Conservation (phyloP, 306 rosid species). For the Lathyrus aphaca region DNA sequence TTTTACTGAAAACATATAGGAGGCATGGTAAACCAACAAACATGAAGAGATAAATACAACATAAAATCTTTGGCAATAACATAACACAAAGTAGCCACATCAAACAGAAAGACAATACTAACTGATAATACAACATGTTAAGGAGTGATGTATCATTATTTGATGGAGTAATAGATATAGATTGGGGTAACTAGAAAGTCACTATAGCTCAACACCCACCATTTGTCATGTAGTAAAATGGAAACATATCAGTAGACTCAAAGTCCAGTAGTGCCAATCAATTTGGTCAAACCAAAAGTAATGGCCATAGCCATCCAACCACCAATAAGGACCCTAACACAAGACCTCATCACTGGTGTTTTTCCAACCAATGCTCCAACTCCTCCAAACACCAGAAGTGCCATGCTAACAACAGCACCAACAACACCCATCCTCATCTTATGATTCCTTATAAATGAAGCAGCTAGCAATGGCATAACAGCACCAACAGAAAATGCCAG, state of each 20-base stretch:
- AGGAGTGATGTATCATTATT: neutral
- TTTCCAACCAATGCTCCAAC: conserved; percentile 63
- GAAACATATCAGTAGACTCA: neutral
- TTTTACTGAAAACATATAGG: neutral
- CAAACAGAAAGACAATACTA: neutral
- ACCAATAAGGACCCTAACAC: conserved; percentile 60
- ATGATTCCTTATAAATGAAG: conserved; percentile 51
- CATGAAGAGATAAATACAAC: neutral
- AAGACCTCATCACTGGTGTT: conserved; percentile 54
- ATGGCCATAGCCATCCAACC: conserved; percentile 85
- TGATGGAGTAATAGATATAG: too few species aligned
- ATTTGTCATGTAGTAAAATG: too few species aligned
- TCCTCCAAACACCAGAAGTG: conserved; percentile 59
- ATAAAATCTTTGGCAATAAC: neutral
- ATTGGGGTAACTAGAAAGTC: too few species aligned
- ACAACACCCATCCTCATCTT: conserved; percentile 55
- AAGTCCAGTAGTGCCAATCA: conserved; percentile 46
- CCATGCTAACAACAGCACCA: conserved; percentile 47
- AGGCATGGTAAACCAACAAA: neutral
- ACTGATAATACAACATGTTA: neutral
- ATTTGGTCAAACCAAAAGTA: conserved; percentile 70
- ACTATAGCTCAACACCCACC: too few species aligned
- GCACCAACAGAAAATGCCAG: conserved; percentile 68
- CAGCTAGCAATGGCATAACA: conserved; percentile 62
- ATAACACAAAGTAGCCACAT: neutral